Percentiles rank a stretch among this genome's conserved stretches.
Conservation (phyloP, 441 rosid genomes). For the Flueggea neowawraea region DNA sequence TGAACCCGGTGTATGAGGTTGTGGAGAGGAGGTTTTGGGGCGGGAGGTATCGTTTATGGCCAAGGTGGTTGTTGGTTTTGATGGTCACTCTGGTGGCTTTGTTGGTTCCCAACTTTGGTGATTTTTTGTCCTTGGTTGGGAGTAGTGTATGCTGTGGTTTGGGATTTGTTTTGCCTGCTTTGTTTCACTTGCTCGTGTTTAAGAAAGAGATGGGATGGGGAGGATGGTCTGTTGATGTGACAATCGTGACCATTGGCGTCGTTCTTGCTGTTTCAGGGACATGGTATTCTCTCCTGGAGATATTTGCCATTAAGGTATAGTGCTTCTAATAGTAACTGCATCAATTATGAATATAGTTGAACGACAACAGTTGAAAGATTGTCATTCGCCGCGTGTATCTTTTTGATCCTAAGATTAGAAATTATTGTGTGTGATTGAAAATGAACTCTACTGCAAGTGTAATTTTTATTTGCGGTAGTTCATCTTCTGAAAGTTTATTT, state of each 20-base stretch:
- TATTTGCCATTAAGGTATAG: constrained; percentile 15
- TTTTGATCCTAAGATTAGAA: too few relatives aligned
- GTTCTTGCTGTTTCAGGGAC: constrained; percentile 64
- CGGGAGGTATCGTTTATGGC: constrained; percentile 68
- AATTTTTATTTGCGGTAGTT: too few relatives aligned
- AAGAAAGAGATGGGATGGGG: constrained; percentile 61
- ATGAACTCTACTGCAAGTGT: too few relatives aligned
- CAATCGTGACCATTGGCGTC: constrained; percentile 45
- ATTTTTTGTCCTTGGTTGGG: constrained; percentile 77
- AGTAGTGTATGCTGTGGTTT: constrained; percentile 77
- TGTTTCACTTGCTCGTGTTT: constrained; percentile 69
- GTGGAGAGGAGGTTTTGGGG: constrained; percentile 58
- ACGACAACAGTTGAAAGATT: too few relatives aligned
- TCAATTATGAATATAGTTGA: too few relatives aligned
- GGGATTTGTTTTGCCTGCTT: constrained; percentile 70
- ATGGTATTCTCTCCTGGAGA: constrained; percentile 59
- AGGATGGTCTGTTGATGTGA: constrained; percentile 39
- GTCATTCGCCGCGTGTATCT: too few relatives aligned
- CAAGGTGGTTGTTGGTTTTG: constrained; percentile 67
- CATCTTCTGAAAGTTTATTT: too few relatives aligned
- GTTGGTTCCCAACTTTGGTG: constrained; percentile 77
- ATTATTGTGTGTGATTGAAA: too few relatives aligned
- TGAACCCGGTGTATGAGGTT: constrained; percentile 81
- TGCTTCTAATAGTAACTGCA: too few relatives aligned
- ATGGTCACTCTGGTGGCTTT: constrained; percentile 55